Evolutionary conservation across 1,284 basidiomycete genomes (phyloP), one percentile per base, ranked within the genome.

Genomic region (Ceratobasidium theobromae): DNA sequence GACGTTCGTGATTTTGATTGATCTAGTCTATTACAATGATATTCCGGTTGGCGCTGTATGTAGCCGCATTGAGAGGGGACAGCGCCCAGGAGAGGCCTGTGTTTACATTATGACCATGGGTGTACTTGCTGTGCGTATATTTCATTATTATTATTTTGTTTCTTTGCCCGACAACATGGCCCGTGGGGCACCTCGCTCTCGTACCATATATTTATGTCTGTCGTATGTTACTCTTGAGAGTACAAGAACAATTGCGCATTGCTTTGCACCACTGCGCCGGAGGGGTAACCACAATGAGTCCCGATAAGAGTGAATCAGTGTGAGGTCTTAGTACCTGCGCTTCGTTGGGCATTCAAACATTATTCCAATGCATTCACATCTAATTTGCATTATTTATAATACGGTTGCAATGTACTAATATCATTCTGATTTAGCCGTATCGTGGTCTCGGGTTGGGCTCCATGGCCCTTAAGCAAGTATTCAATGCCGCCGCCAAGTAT

Each of bases 81-180:
- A 67, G n/a, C 40, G 54, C 33, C 83, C 85, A 72, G 81, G 78
- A 45, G 77, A 80, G 72, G 78, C 77, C 43, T 80, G 80, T 62
- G 75, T 92, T 70, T 92, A 92, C 77, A 79, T 92, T 71, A 89
- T 91, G 86, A 92, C 90, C 62, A 87, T 92, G 86, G 89, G 88
- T 41, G 77, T 92, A 69, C 83, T 92, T 65, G 90, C 88, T 62
- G 89, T 92, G 76, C 76, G 87, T 78, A 64, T 67, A 69, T 70
- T 57, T 68, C 65, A 67, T 70, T 48, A n/a, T 33, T 23, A n/a
- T n/a, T n/a, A n/a, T n/a, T n/a, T 18, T 67, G 57, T 41, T 62
- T 55, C 58, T 33, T 41, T 62, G 64, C 64, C 27, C 54, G 53
- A 38, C 35, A 8, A 38, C 16, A 16, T 16, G 35, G 2, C n/a